A percentile compares a stretch with the other conserved stretches of the same genome.
phyloP scores from a whole-genome alignment of 768 basidiomycete genomes.

The Gymnopilus dilepis region DNA sequence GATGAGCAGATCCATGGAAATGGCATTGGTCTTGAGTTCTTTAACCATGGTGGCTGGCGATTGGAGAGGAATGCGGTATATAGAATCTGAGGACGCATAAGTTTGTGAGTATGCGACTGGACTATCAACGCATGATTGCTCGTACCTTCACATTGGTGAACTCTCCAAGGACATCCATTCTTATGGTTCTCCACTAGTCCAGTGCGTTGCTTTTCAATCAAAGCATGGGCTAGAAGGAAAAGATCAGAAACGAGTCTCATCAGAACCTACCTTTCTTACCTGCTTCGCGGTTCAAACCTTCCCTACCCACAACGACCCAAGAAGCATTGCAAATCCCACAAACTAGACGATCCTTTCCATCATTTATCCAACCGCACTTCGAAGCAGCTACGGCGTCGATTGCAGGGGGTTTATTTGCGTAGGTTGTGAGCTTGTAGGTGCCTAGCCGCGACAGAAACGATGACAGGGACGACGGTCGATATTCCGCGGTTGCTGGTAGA shows the following conservation, averaged over 20 bases:
- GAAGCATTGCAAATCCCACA: conserved; percentile 74
- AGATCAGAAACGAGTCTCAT: background rate
- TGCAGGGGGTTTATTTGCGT: conserved; percentile 73
- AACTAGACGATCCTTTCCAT: conserved; percentile 78
- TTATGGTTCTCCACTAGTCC: conserved; percentile 77
- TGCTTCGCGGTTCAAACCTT: conserved; percentile 77
- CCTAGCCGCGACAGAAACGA: conserved; percentile 77
- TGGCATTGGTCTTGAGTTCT: conserved; percentile 62
- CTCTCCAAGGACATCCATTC: conserved; percentile 84
- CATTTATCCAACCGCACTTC: conserved; percentile 84
- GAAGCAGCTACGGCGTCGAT: conserved; percentile 83
- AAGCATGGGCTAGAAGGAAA: conserved; percentile 54
- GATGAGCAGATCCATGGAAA: conserved; percentile 55
- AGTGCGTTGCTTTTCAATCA: conserved; percentile 75
- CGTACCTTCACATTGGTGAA: conserved; percentile 78
- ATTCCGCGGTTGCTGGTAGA: conserved; percentile 56
- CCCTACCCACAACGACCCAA: conserved; percentile 74
- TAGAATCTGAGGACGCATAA: conserved; percentile 47
- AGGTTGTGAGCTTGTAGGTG: conserved; percentile 81
- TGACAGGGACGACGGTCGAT: conserved; percentile 76
- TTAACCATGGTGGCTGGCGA: conserved; percentile 66
- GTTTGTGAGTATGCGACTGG: too few relatives aligned
- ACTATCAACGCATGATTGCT: too few relatives aligned
- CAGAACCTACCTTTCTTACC: conserved; percentile 57
- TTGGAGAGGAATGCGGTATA: conserved; percentile 77